Conservation (phyloP, 305 asterid genomes). For the Rubia tinctorum region DNA sequence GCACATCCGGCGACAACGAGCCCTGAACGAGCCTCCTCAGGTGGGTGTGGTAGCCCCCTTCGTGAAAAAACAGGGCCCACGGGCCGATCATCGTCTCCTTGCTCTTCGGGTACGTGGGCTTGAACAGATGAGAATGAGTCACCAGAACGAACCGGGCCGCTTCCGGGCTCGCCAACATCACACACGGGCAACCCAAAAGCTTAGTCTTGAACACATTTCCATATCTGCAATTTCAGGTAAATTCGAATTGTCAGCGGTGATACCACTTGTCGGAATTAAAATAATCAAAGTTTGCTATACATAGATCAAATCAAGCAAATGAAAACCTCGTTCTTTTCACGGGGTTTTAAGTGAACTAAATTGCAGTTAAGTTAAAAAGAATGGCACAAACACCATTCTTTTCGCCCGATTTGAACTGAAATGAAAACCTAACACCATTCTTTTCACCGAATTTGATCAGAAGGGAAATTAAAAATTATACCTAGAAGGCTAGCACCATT, state of each 20-base stretch:
- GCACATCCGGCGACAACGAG: conserved; percentile 50
- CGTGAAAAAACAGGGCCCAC: conserved; percentile 72
- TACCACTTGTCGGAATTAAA: not conserved
- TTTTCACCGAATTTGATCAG: too few relatives aligned
- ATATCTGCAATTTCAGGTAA: conserved; percentile 34
- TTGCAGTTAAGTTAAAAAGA: too few relatives aligned
- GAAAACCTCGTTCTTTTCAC: too few relatives aligned
- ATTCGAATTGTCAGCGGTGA: not conserved
- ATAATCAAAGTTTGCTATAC: not conserved
- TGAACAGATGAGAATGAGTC: conserved; percentile 59
- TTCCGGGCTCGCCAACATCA: conserved; percentile 85
- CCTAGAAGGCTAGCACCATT: too few relatives aligned
- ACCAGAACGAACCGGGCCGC: conserved; percentile 69
- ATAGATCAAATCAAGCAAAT: not conserved
- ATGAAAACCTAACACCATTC: too few relatives aligned
- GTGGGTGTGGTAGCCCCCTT: conserved; percentile 55
- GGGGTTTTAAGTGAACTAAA: too few relatives aligned
- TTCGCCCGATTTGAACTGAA: not conserved
- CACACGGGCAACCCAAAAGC: conserved; percentile 80
- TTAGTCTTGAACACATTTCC: conserved; percentile 85
- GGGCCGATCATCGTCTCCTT: conserved; percentile 90
- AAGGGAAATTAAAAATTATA: too few relatives aligned
- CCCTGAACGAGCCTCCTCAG: conserved; percentile 60
- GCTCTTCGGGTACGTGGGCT: conserved; percentile 83
- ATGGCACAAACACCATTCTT: not conserved